phyloP scores from a whole-genome alignment of 2,329 filamentous ascomycete species.

The Fusarium miscanthi region DNA sequence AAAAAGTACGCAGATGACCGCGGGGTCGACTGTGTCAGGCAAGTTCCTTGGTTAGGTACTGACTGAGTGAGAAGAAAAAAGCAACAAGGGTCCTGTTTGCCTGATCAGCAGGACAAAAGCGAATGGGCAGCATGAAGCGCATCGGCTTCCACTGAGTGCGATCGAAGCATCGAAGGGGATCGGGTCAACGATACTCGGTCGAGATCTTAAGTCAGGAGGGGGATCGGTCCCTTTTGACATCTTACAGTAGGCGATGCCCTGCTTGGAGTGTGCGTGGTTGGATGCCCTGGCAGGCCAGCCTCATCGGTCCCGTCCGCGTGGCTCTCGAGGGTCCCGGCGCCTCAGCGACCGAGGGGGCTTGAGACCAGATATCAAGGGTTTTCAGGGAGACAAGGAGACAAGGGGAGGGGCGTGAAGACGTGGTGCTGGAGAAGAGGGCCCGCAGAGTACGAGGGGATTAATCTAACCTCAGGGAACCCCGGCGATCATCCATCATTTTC shows the following conservation, averaged over 20 bases:
- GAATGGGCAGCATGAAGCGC: conserved; percentile 13
- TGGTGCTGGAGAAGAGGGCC: conserved; percentile 32
- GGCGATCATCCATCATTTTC: conserved; percentile 25
- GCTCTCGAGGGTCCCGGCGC: conserved; percentile 32
- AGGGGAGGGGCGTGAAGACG: conserved; percentile 19
- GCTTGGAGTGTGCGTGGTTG: conserved; percentile 20
- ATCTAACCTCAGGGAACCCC: conserved; percentile 18
- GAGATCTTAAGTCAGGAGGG: conserved; percentile 43
- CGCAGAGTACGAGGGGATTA: conserved; percentile 12
- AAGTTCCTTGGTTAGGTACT: conserved; percentile 32
- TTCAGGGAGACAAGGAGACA: background rate
- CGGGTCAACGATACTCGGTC: conserved; percentile 39
- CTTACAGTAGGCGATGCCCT: background rate
- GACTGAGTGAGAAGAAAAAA: background rate
- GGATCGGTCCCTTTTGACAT: conserved; percentile 39
- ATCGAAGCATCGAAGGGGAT: conserved; percentile 29
- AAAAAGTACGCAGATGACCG: conserved; percentile 18
- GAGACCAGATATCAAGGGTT: conserved; percentile 27
- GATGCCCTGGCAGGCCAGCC: conserved; percentile 36
- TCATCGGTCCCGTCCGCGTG: conserved; percentile 42
- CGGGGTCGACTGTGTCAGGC: conserved; percentile 18
- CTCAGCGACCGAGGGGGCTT: conserved; percentile 21
- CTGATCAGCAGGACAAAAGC: conserved; percentile 24
- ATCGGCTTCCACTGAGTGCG: conserved; percentile 27
- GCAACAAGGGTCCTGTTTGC: conserved; percentile 29